Evolutionary conservation across 1,284 basidiomycete genomes (phyloP), one percentile per base, ranked within the genome.

Genomic region (Porogramme epimiltina): DNA sequence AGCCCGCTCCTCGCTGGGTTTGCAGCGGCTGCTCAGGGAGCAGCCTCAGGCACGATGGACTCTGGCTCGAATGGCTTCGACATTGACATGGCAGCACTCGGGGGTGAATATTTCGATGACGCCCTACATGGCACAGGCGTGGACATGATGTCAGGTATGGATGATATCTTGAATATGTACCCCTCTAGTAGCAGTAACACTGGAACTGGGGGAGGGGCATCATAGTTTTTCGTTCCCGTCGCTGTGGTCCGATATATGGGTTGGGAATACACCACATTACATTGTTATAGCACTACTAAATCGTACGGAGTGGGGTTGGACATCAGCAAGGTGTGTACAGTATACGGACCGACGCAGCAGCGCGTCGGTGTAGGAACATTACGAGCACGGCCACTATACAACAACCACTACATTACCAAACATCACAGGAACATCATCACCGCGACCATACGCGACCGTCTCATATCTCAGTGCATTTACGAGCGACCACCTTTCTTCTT

Each of bases 401-500:
- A 59, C 53, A 48, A 50, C 26, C 19, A 47, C 18, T 39, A 31
- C 20, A 53, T 47, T 46, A 31, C 50, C 43, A 25, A 34, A 43
- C 28, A 49, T 49, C 47, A 52, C 26, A 54, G 28, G 42, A 48
- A 45, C 34, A 33, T 47, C 18, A 20, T 33, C n/a, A n/a, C n/a
- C 28, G 31, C 31, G 31, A 26, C 18, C 31, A 10, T n/a, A 26
- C 10, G 15, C 33, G 25, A 22, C 23, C n/a, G n/a, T n/a, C n/a
- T n/a, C n/a, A 19, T n/a, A 49, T 37, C 40, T n/a, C 28, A 19
- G n/a, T 8, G 28, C 18, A 20, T 22, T 64, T 47, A 80, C 25
- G 72, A 58, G 45, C 74, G 71, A 10, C 81, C 80, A n/a, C 89
- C 85, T 76, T 92, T 93, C 74, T 89, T 92, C 78, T 94, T 95